Evolutionary conservation across 139 green algal species (phyloP), one percentile per base, ranked within the genome.

Genomic region (Chlorella vulgaris): DNA sequence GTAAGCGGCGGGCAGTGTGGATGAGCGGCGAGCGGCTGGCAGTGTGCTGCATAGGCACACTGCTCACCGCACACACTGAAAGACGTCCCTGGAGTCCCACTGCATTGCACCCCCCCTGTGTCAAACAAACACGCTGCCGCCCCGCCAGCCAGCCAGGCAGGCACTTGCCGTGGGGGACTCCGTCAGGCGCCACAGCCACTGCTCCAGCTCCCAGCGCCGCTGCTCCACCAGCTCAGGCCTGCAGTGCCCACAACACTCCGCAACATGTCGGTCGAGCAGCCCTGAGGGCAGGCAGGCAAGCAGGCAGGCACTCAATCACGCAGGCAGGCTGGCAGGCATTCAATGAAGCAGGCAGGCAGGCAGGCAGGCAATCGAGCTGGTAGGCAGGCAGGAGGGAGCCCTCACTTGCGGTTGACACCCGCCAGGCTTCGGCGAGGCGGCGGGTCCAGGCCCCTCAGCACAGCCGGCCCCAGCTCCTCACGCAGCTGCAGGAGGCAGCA

Each of bases 171-270:
- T 31, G 3, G 71, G 71, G 3, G 71, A 78, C 29, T 73, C 82
- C 0, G 94, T 83, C 38, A 96, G 85, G 43, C 85, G 83, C 91
- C 91, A 96, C 78, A 94, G 63, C 92, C 92, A 96, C 29, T 67
- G 47, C 86, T 96, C 89, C 65, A 96, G 87, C 83, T 95, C 91
- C 36, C 58, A 87, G 8, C 89, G 82, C 10, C 92, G 89, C 74
- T 83, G 83, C 77, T 96, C 92, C 18, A 91, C 80, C 29, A 90
- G 81, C n/a, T 93, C 92, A 66, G 83, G 83, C 58, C 73, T 79
- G 73, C 73, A 43, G 7, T n/a, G 40, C 4, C 10, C n/a, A 50
- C 4, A 4, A 73, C 13, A 4, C n/a, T n/a, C n/a, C n/a, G n/a
- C n/a, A n/a, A n/a, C n/a, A n/a, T n/a, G n/a, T n/a, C n/a, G n/a